These are phyloP conservation scores for Dysphania ambrosioides DNA, from an alignment of 148 eudicot genomes.

Conservation along the genomic window DNA sequence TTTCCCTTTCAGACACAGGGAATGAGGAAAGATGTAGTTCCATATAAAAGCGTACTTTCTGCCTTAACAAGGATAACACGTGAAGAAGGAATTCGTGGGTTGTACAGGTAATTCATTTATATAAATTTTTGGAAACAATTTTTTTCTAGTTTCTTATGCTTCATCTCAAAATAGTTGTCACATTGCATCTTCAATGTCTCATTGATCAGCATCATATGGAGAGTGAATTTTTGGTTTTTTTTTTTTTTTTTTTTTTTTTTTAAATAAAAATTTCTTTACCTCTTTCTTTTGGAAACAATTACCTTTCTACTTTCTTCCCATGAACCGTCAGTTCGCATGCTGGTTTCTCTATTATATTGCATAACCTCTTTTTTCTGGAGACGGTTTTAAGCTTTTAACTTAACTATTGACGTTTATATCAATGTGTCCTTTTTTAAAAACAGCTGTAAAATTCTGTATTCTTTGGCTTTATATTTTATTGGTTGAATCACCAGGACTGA, in stretches of 20 bases:
- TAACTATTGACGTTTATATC: background rate
- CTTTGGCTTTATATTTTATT: background rate
- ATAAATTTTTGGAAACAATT: conserved; percentile 3
- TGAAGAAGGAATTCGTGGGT: conserved; percentile 81
- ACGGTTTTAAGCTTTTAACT: background rate
- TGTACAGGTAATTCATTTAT: conserved; percentile 76
- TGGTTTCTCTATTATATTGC: background rate
- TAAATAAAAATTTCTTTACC: no score
- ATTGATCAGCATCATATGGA: background rate
- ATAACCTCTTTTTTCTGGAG: background rate
- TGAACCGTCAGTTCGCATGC: background rate
- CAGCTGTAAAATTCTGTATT: background rate
- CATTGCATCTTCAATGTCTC: background rate
- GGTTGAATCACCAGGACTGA: background rate
- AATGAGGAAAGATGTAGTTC: conserved; percentile 77
- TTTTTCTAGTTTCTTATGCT: background rate
- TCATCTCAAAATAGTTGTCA: background rate
- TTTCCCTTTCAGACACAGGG: conserved; percentile 68
- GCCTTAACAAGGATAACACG: conserved; percentile 67
- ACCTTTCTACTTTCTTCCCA: background rate
- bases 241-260: background rate
- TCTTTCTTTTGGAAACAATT: background rate
- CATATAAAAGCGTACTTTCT: conserved; percentile 69
- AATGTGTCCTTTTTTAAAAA: no score
- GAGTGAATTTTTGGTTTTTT: background rate